These are phyloP conservation scores for Fusarium longipes DNA, from an alignment of 2,329 filamentous ascomycete genomes.

Conservation along the genomic window DNA sequence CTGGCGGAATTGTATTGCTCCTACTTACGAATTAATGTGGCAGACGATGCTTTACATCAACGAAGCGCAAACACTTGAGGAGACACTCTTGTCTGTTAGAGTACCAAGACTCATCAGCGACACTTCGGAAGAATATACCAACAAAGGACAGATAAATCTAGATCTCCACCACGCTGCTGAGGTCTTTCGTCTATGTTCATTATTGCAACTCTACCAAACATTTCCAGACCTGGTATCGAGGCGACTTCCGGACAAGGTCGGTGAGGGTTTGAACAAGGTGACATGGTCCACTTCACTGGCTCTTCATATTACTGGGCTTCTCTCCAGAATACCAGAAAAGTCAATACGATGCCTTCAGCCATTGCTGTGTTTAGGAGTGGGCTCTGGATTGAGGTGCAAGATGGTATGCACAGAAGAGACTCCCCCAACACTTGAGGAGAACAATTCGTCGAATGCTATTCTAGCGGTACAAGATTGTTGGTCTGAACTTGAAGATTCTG, in stretches of 20 bases:
- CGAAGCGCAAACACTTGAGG: conserved; percentile 34
- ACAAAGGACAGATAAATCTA: conserved; percentile 1
- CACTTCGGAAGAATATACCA: background rate
- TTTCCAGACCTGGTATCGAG: conserved; percentile 50
- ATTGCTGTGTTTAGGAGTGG: conserved; percentile 21
- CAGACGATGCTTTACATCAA: conserved; percentile 38
- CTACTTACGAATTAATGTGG: conserved; percentile 38
- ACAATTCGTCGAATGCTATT: background rate
- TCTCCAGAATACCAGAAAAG: conserved; percentile 9
- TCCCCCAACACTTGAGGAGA: conserved; percentile 2
- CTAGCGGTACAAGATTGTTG: background rate
- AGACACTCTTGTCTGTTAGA: conserved; percentile 29
- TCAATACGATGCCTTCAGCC: conserved; percentile 29
- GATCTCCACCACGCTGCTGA: conserved; percentile 53
- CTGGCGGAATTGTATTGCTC: conserved; percentile 33
- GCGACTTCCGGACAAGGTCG: conserved; percentile 42
- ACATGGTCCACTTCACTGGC: conserved; percentile 33
- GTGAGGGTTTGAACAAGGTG: conserved; percentile 11
- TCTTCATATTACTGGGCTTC: conserved; percentile 20
- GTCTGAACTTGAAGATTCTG: background rate
- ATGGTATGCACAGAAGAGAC: conserved; percentile 8
- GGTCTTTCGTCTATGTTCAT: conserved; percentile 52
- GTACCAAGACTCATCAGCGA: conserved; percentile 22
- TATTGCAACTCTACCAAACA: conserved; percentile 55
- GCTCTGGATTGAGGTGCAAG: conserved; percentile 23